phyloP scores from a whole-genome alignment of 2,329 filamentous ascomycete species.

The Bipolaris gigantea region DNA sequence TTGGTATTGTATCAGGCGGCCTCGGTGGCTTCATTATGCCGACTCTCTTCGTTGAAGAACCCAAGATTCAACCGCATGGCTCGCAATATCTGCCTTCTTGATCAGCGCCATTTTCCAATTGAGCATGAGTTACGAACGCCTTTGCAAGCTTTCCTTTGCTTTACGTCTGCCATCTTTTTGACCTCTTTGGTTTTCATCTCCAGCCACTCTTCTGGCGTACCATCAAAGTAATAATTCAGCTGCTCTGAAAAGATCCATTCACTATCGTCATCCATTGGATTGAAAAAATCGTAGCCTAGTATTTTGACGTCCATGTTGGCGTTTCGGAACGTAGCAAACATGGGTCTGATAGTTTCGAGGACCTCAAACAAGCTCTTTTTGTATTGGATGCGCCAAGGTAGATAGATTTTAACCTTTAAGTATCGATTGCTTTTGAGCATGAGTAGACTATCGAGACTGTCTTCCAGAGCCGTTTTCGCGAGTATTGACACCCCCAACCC shows the following conservation, averaged over 20 bases:
- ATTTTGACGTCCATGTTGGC: slow-evolving; percentile 5
- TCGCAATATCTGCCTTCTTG: neutral
- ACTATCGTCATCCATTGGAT: neutral
- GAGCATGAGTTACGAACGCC: neutral
- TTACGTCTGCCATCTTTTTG: neutral
- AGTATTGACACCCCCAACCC: neutral
- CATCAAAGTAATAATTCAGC: slow-evolving; percentile 11
- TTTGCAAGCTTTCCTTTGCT: slow-evolving; percentile 1
- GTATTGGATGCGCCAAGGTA: neutral
- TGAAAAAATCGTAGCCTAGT: slow-evolving; percentile 14
- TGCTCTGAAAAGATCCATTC: slow-evolving; percentile 6
- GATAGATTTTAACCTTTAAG: slow-evolving; percentile 5
- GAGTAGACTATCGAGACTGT: slow-evolving; percentile 11
- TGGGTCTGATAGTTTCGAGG: slow-evolving; percentile 8
- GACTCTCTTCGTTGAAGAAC: neutral
- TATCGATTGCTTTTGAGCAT: slow-evolving; percentile 2
- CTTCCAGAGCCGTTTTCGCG: neutral
- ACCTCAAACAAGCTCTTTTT: slow-evolving; percentile 2
- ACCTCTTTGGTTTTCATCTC: slow-evolving; percentile 11
- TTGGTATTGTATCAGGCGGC: neutral
- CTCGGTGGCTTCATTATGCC: neutral
- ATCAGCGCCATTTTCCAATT: neutral
- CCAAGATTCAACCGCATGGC: slow-evolving; percentile 8
- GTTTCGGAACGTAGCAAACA: neutral
- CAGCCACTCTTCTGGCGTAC: slow-evolving; percentile 11